Percentiles rank a stretch among this genome's conserved stretches.
These are phyloP conservation scores for Asterochloris erici DNA, from an alignment of 139 green algal species.

Conservation along the genomic window DNA sequence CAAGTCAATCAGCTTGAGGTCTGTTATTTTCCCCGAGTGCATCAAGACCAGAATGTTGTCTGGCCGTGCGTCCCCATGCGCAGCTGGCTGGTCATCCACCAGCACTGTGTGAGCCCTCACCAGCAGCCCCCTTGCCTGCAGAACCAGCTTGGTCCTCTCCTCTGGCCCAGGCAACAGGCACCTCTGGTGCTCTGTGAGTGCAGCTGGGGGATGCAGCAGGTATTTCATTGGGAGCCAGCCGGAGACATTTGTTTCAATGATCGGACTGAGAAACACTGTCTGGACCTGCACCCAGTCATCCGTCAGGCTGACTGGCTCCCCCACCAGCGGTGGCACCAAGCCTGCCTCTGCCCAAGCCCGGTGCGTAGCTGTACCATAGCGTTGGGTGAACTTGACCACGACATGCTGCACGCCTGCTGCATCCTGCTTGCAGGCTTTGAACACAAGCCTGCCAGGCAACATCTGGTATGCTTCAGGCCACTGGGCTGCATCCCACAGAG, in stretches of 20 bases:
- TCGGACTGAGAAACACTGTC: slow-evolving; percentile 1
- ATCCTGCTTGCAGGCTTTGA: background rate
- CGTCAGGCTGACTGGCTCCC: background rate
- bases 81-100: background rate
- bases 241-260: background rate
- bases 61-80: slow-evolving; percentile 11
- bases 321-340: slow-evolving; percentile 1
- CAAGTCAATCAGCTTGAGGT: slow-evolving; percentile 17
- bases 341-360: background rate
- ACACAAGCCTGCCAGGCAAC: background rate
- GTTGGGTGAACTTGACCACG: slow-evolving; percentile 2
- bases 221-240: slow-evolving; percentile 5
- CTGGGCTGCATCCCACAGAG: background rate
- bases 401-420: background rate
- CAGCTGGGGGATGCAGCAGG: background rate
- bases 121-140: background rate
- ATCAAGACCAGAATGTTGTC: slow-evolving; percentile 10
- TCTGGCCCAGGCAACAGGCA: background rate
- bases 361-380: background rate
- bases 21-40: background rate
- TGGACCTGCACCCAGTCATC: background rate
- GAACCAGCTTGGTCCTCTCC: background rate
- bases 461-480: background rate
- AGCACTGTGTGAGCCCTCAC: background rate
- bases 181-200: background rate